phyloP scores from a whole-genome alignment of 768 basidiomycete species.

The Suillus subalutaceus region DNA sequence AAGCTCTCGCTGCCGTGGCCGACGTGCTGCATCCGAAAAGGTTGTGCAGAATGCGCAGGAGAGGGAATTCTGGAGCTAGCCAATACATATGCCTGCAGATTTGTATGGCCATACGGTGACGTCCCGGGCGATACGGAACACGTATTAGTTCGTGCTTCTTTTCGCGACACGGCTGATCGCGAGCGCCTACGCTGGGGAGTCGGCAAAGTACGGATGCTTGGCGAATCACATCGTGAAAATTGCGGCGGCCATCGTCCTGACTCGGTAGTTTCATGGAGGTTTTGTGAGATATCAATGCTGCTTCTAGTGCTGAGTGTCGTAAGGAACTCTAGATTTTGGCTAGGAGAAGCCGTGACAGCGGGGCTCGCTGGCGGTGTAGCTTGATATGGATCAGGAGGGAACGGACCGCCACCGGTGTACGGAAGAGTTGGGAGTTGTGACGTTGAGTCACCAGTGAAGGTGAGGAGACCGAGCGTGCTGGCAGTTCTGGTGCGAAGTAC shows the following conservation, averaged over 20 bases:
- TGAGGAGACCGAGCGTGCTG: constrained; percentile 38
- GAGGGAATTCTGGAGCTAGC: constrained; percentile 28
- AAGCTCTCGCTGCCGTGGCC: constrained; percentile 31
- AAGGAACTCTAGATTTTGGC: constrained; percentile 12
- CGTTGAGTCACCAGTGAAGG: constrained; percentile 33
- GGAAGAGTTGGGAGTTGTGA: constrained; percentile 34
- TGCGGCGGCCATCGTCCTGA: constrained; percentile 17
- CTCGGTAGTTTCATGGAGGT: constrained; percentile 14
- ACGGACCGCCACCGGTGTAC: constrained; percentile 33
- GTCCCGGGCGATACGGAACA: constrained; percentile 27
- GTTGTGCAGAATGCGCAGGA: constrained; percentile 31
- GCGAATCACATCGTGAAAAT: constrained; percentile 13
- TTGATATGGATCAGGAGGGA: constrained; percentile 37
- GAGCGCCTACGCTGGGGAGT: constrained; percentile 37
- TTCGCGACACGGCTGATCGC: constrained; percentile 36
- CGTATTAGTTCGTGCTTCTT: constrained; percentile 28
- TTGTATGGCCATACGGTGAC: constrained; percentile 36
- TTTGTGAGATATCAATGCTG: constrained; percentile 22
- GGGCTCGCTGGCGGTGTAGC: constrained; percentile 14
- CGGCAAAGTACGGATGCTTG: constrained; percentile 16
- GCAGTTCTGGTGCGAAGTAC: constrained; percentile 63
- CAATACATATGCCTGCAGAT: constrained; percentile 29
- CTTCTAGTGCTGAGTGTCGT: constrained; percentile 29
- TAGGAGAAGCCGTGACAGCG: constrained; percentile 5
- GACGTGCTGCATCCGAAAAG: constrained; percentile 26